Conservation (phyloP, 371 early-diverging fungal species). For the Mortierella sp. region DNA sequence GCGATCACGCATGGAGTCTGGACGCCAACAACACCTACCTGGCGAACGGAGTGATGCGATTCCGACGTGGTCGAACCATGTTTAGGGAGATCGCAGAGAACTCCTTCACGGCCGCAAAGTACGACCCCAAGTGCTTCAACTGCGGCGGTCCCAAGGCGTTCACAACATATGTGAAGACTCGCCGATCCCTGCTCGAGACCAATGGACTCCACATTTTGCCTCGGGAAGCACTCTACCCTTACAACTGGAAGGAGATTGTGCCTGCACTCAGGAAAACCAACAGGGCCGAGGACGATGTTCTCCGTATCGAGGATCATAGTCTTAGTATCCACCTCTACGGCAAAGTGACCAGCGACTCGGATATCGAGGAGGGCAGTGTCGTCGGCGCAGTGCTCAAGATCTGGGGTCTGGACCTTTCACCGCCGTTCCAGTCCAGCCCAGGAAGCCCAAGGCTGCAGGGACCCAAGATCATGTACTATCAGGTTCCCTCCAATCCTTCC, state of each 20-base stretch:
- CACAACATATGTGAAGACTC: conserved; percentile 62
- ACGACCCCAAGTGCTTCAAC: conserved; percentile 68
- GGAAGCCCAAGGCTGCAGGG: conserved; percentile 16
- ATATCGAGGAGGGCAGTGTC: conserved; percentile 63
- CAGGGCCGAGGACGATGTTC: conserved; percentile 63
- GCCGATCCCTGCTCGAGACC: conserved; percentile 9
- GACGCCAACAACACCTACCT: conserved; percentile 66
- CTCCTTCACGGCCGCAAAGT: conserved; percentile 62
- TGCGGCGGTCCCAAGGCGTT: conserved; percentile 71
- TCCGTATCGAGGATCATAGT: conserved; percentile 55
- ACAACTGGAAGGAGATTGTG: conserved; percentile 20
- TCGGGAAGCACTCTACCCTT: conserved; percentile 17
- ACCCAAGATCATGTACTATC: conserved; percentile 44
- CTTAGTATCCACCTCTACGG: conserved; percentile 69
- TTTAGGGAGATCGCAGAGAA: conserved; percentile 67
- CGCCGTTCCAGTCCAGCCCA: not conserved
- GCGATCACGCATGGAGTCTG: conserved; percentile 68
- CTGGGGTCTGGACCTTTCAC: conserved; percentile 62
- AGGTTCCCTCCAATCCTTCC: conserved; percentile 7
- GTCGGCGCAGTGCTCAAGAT: conserved; percentile 60
- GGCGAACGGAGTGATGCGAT: conserved; percentile 69
- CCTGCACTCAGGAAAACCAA: conserved; percentile 57
- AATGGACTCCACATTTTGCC: conserved; percentile 15
- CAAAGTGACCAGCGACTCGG: conserved; percentile 65
- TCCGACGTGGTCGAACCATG: conserved; percentile 68